Evolutionary conservation across 1,139 yeast genomes (phyloP), one percentile per base, ranked within the genome.

Genomic region (Wickerhamiella infanticola): DNA sequence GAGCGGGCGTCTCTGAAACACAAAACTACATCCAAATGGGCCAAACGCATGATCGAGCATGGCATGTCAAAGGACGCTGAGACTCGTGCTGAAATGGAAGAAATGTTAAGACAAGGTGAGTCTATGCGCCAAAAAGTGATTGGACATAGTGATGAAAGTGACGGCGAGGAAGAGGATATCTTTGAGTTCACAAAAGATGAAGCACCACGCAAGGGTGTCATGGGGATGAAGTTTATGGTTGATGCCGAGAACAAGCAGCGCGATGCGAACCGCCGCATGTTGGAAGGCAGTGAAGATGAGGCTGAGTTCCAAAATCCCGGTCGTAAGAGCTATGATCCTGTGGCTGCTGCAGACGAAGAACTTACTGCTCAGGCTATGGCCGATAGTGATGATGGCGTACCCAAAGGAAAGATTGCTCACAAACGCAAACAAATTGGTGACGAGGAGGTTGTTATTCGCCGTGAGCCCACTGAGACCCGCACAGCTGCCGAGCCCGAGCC

Each of bases 171-270:
- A 43, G 67, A 62, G 13, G 64, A 65, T 31, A 48, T 47, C 25
- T 23, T 47, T 8, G 52, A 48, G 3, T 54, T 60, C 9, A 53
- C 54, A 9, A 66, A 70, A 42, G 63, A 67, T 43, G 66, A 67
- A 27, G 35, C 26, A 9, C 63, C 81, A 24, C 93, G 94, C 23
- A 86, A 86, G 61, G 96, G 97, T 49, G 80, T 90, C 27, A 66
- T 88, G 68, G 81, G 78, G 42, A 90, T 90, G 97, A 94, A 86
- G 54, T 90, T 90, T 62, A 86, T 88, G 95, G 79, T 74, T 55
- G 81, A 80, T 52, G 96, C 95, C 2, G 61, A 51, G 18, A 50
- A 50, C 37, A 51, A 53, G 7, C 50, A 50, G 39, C 48, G 54
- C 6, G 50, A 51, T 25, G 53, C 45, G 8, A 57, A 56, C 47